These are phyloP conservation scores for Dictyostelium citrinum DNA, from an alignment of 78 protist genomes.

Conservation along the genomic window DNA sequence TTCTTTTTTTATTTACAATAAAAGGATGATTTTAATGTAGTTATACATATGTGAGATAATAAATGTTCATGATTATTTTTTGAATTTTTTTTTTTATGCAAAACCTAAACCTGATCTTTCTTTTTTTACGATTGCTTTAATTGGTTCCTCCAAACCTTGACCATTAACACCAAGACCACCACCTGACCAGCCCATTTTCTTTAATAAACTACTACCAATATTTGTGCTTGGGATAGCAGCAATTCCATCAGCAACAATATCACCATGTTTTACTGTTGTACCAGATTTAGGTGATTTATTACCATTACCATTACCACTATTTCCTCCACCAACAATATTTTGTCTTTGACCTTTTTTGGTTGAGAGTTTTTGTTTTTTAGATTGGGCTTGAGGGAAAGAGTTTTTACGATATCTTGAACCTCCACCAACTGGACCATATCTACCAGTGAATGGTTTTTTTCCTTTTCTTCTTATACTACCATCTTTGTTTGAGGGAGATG, in stretches of 20 bases:
- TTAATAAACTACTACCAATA: constrained; percentile 23
- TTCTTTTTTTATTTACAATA: not conserved
- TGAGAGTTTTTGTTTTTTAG: not conserved
- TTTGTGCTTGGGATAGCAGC: constrained; percentile 8
- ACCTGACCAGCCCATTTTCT: constrained; percentile 66
- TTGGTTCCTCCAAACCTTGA: constrained; percentile 38
- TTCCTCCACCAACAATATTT: not conserved
- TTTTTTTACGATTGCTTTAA: constrained; percentile 37
- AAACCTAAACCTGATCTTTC: constrained; percentile 51
- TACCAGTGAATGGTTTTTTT: not conserved
- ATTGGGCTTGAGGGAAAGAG: not conserved
- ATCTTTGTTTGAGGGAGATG: not conserved
- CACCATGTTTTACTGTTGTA: constrained; percentile 45
- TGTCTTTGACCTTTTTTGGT: not conserved
- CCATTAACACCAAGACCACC: constrained; percentile 51
- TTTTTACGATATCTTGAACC: not conserved
- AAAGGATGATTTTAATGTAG: not conserved
- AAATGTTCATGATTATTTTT: not conserved
- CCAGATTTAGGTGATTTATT: not conserved
- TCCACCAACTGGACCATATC: not conserved
- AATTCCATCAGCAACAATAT: constrained; percentile 24
- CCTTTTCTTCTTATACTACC: not conserved
- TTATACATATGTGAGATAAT: not conserved
- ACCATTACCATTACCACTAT: not conserved
- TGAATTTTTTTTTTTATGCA: not conserved